A percentile compares a stretch with the other conserved stretches of the same genome.
phyloP scores from a whole-genome alignment of 2,329 filamentous ascomycete species.

The Epicoccum nigrum region DNA sequence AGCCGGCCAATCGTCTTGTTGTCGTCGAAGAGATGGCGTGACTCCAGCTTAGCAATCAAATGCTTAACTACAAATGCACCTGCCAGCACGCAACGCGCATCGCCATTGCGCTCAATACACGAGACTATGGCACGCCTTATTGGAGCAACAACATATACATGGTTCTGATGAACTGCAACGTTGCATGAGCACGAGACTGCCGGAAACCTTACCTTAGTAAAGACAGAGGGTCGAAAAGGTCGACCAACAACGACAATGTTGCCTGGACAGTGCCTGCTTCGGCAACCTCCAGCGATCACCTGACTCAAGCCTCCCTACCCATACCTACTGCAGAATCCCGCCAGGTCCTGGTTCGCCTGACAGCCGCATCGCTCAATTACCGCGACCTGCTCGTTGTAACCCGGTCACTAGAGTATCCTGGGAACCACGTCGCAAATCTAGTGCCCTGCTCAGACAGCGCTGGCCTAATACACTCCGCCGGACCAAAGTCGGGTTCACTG shows the following conservation, averaged over 20 bases:
- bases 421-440: slow-evolving; percentile 17
- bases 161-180: no score
- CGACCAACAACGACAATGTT: neutral
- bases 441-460: slow-evolving; percentile 30
- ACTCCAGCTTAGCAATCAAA: no score
- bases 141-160: no score
- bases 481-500: slow-evolving; percentile 23
- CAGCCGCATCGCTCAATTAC: slow-evolving; percentile 34
- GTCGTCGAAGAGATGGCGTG: no score
- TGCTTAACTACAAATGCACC: no score
- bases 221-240: no score
- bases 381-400: slow-evolving; percentile 26
- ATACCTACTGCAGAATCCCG: slow-evolving; percentile 9
- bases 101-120: no score
- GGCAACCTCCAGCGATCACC: slow-evolving; percentile 4
- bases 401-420: slow-evolving; percentile 22
- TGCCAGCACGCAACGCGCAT: no score
- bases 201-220: no score
- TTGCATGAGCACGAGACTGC: no score
- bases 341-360: slow-evolving; percentile 28
- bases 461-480: slow-evolving; percentile 32
- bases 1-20: no score
- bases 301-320: neutral
- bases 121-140: no score
- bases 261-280: slow-evolving; percentile 14